These are phyloP conservation scores for Colletotrichum tabaci DNA, from an alignment of 2,329 filamentous ascomycete species.

Conservation along the genomic window DNA sequence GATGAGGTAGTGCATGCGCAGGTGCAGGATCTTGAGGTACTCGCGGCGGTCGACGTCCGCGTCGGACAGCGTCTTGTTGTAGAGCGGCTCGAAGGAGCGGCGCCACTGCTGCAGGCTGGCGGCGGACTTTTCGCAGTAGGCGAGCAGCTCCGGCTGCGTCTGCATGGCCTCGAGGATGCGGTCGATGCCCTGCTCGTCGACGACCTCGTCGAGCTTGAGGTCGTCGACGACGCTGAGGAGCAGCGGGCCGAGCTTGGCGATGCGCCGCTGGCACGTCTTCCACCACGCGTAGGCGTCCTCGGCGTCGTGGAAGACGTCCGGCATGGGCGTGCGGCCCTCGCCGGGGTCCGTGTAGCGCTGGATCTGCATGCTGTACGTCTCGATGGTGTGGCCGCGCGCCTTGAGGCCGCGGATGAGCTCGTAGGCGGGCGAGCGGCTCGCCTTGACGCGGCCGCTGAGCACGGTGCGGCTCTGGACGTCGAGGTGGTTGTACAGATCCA, in stretches of 20 bases:
- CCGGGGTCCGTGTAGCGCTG: slow-evolving; percentile 35
- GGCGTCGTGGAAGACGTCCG: slow-evolving; percentile 49
- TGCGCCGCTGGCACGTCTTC: slow-evolving; percentile 54
- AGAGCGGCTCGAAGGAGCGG: slow-evolving; percentile 56
- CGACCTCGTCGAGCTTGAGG: slow-evolving; percentile 33
- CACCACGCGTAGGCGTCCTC: slow-evolving; percentile 57
- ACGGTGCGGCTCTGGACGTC: slow-evolving; percentile 40
- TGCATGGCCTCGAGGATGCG: slow-evolving; percentile 21
- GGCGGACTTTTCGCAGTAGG: slow-evolving; percentile 27
- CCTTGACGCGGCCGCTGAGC: slow-evolving; percentile 22
- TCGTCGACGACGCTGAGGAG: slow-evolving; percentile 37
- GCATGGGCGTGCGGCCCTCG: slow-evolving; percentile 50
- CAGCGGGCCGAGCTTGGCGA: slow-evolving; percentile 48
- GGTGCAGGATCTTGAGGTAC: slow-evolving; percentile 51
- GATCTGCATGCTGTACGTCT: slow-evolving; percentile 40
- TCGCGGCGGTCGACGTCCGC: slow-evolving; percentile 45
- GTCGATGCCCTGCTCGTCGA: slow-evolving; percentile 31
- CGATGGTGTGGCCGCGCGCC: slow-evolving; percentile 30
- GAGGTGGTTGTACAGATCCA: slow-evolving; percentile 37
- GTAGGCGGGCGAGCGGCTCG: slow-evolving; percentile 27
- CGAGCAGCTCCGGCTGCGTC: slow-evolving; percentile 27
- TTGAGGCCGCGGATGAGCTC: slow-evolving; percentile 35
- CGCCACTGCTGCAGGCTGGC: slow-evolving; percentile 55
- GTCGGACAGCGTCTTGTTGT: slow-evolving; percentile 49
- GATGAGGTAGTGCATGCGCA: slow-evolving; percentile 60